Evolutionary conservation across 352 stramenopile genomes (phyloP), one percentile per base, ranked within the genome.

Genomic region (Phytophthora kernoviae): DNA sequence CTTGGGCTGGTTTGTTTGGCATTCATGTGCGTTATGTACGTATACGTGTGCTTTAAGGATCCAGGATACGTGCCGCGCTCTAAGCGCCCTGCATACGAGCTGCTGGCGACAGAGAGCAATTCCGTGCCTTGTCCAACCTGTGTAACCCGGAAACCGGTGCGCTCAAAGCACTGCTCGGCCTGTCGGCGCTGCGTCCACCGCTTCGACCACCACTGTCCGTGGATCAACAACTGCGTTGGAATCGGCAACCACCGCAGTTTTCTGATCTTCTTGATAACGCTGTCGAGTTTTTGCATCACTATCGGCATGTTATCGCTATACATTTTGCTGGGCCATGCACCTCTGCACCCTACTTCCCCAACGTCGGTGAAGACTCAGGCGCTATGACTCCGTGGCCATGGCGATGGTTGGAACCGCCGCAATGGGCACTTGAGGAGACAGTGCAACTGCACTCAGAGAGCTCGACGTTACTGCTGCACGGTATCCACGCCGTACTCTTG

Each of bases 171-270:
- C 61, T 94, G 85, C 56, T 87, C 83, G 7, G 85, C 85, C 5
- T 94, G 85, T 39, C 69, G 79, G 18, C 83, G 85, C 21, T 94
- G 85, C 44, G 83, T 94, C 27, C 71, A 91, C 41, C 85, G 85
- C 15, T 94, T 94, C 45, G 85, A 94, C 56, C 85, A 94, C 56
- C 85, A 94, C 54, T 94, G 85, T 64, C 85, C 85, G 36, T 94
- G 85, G 85, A 88, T 94, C 48, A 93, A 91, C 68, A 94, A 94
- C 60, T 94, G 85, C 56, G 72, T 94, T 41, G 85, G 85, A 8
- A 65, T 86, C 8, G 72, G 78, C 20, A 94, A 94, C 52, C 85
- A 94, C 57, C 64, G 68, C 41, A 84, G 69, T 18, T 94, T 94
- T 39, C 62, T 94, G n/a, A 42, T 87, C 17, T 94, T 94, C 37